Evolutionary conservation across 306 rosid species (phyloP).

Genomic region (Cucumis hystrix): DNA sequence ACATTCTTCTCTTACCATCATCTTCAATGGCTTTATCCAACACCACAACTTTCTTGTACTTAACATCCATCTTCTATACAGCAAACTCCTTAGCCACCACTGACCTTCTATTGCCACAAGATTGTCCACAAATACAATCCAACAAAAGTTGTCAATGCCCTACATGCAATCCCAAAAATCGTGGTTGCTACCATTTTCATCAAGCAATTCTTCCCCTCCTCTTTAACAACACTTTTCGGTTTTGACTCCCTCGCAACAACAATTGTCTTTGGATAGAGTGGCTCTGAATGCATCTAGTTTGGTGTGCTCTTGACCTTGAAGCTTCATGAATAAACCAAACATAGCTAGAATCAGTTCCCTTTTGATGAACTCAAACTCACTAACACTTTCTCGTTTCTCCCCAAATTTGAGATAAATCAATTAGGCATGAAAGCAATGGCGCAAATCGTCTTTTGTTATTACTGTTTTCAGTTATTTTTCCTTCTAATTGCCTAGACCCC

Average conservation of each 20-base stretch:
- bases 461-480: conserved; percentile 47
- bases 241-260: conserved; percentile 25
- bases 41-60: conserved; percentile 74
- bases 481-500: conserved; percentile 48
- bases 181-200: conserved; percentile 51
- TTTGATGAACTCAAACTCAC: conserved; percentile 44
- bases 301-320: conserved; percentile 44
- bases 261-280: conserved; percentile 44
- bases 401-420: conserved; percentile 44
- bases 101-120: conserved; percentile 51
- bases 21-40: conserved; percentile 67
- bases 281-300: conserved; percentile 74
- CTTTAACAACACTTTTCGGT: conserved; percentile 11
- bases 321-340: conserved; percentile 61
- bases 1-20: conserved; percentile 31
- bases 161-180: conserved; percentile 80
- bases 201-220: conserved; percentile 46
- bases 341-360: conserved; percentile 30
- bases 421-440: conserved; percentile 47
- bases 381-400: conserved; percentile 26
- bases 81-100: conserved; percentile 74
- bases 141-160: conserved; percentile 66
- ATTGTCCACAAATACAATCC: conserved; percentile 77
- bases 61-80: conserved; percentile 46
- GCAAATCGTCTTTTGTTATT: conserved; percentile 35